Conservation (phyloP, 129 eudicot species). For the Saussurea involucrata region DNA sequence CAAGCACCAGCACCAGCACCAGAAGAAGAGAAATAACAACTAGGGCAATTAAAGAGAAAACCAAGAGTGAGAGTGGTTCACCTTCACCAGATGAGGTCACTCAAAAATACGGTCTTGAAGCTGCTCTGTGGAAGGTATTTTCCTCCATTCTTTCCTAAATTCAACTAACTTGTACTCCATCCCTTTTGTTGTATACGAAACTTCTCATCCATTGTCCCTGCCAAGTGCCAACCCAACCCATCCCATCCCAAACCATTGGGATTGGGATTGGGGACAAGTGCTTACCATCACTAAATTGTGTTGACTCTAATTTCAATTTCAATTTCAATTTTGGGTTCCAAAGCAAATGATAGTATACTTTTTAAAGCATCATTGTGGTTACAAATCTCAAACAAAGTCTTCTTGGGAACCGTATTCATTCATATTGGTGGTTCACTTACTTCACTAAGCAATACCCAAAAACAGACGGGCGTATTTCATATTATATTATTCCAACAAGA, state of each 20-base stretch:
- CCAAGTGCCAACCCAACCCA: too few species aligned
- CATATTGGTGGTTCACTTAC: not conserved
- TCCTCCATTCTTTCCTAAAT: not conserved
- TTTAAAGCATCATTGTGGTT: not conserved
- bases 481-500: not conserved
- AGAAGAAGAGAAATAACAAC: conserved; percentile 18
- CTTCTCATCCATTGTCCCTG: too few species aligned
- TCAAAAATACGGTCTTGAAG: conserved; percentile 90
- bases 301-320: too few species aligned
- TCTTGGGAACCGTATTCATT: too few species aligned
- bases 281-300: too few species aligned
- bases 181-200: too few species aligned
- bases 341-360: too few species aligned
- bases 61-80: conserved; percentile 23
- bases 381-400: not conserved
- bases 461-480: not conserved
- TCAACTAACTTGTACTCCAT: too few species aligned
- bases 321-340: too few species aligned
- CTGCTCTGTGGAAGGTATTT: conserved; percentile 85
- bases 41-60: conserved; percentile 74
- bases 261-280: too few species aligned
- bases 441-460: not conserved
- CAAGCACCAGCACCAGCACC: not conserved
- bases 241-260: too few species aligned
- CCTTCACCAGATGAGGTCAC: conserved; percentile 74